Evolutionary conservation across 331 rosid genomes (phyloP).

Genomic region (Telfairia occidentalis): DNA sequence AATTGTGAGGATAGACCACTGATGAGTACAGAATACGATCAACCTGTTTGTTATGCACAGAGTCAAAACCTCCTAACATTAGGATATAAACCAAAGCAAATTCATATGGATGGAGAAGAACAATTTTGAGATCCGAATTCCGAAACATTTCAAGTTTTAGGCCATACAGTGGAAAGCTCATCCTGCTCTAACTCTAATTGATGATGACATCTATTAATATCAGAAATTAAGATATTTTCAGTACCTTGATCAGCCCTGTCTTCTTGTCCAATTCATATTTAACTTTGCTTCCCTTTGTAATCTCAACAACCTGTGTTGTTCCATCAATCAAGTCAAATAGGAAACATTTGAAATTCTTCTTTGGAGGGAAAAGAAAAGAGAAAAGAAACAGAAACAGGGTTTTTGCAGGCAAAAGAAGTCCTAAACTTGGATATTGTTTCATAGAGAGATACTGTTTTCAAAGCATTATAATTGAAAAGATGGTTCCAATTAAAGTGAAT

Average conservation of each 20-base stretch:
- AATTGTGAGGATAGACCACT: constrained; percentile 92
- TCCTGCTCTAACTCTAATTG: background rate
- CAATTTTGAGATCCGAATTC: background rate
- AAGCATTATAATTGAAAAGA: background rate
- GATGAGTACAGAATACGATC: constrained; percentile 89
- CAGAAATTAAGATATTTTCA: background rate
- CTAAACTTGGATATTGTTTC: background rate
- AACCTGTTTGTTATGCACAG: constrained; percentile 40
- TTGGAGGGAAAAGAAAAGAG: background rate
- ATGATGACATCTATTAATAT: background rate
- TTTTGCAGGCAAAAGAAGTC: background rate
- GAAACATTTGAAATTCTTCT: background rate
- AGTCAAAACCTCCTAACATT: constrained; percentile 6
- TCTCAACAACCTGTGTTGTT: constrained; percentile 74
- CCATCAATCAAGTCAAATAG: constrained; percentile 17
- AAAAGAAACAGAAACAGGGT: background rate
- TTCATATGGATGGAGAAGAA: background rate
- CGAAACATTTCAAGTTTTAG: background rate
- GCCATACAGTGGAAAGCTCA: background rate
- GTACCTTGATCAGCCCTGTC: constrained; percentile 85
- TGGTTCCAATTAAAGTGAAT: background rate
- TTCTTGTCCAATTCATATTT: constrained; percentile 96
- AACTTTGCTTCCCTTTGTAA: constrained; percentile 91
- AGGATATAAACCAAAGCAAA: background rate
- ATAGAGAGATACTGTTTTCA: background rate